Conservation (phyloP, 2,329 filamentous ascomycete genomes). For the Hypoxylon sp. region DNA sequence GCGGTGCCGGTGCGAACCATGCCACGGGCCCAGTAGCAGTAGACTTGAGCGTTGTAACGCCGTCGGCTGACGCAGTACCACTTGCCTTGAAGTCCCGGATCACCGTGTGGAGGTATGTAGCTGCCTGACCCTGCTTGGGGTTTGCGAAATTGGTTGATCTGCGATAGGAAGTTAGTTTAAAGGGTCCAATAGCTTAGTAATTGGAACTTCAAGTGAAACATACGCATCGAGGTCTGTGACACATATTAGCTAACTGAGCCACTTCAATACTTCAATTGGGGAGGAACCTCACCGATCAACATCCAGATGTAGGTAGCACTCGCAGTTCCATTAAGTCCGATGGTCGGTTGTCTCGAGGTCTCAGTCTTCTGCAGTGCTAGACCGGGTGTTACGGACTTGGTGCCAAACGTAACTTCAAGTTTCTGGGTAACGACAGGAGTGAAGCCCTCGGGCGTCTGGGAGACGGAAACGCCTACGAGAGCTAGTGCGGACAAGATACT, state of each 20-base stretch:
- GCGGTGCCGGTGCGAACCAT: slow-evolving; percentile 54
- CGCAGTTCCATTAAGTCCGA: slow-evolving; percentile 46
- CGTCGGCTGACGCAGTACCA: slow-evolving; percentile 40
- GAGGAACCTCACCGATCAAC: slow-evolving; percentile 47
- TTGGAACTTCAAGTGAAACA: neutral
- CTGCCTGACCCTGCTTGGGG: slow-evolving; percentile 46
- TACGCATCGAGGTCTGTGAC: slow-evolving; percentile 53
- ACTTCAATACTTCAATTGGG: neutral
- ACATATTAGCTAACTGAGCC: slow-evolving; percentile 33
- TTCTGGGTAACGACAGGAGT: slow-evolving; percentile 48
- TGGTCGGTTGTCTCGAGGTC: slow-evolving; percentile 50
- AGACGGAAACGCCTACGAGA: slow-evolving; percentile 43
- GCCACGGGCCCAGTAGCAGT: slow-evolving; percentile 48
- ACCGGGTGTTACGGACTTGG: slow-evolving; percentile 51
- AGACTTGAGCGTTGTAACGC: slow-evolving; percentile 46
- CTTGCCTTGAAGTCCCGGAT: slow-evolving; percentile 53
- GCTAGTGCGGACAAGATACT: slow-evolving; percentile 42
- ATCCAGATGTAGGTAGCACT: slow-evolving; percentile 52
- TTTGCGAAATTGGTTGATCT: slow-evolving; percentile 53
- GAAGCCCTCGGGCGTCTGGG: slow-evolving; percentile 51
- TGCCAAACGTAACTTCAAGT: slow-evolving; percentile 51
- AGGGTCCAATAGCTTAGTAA: neutral
- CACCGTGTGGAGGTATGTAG: slow-evolving; percentile 53
- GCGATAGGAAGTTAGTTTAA: slow-evolving; percentile 18
- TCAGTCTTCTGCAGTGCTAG: slow-evolving; percentile 49